Evolutionary conservation across 192 early-diverging fungal species (phyloP).

Genomic region (Haplosporangium gracile): DNA sequence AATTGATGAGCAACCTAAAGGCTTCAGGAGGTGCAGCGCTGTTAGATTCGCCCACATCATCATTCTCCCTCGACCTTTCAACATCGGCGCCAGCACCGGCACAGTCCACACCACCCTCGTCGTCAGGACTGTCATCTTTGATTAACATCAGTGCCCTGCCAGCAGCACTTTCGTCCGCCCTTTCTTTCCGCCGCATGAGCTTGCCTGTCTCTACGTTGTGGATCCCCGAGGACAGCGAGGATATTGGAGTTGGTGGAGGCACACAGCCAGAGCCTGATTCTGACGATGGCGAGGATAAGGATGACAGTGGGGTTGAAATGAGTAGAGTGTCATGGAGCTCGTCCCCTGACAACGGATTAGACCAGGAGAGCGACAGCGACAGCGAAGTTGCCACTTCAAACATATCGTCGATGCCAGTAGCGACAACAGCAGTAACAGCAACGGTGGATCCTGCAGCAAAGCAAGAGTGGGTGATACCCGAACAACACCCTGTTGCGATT

Average conservation of each 20-base stretch:
- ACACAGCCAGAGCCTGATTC: constrained; percentile 23
- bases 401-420: neutral
- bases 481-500: constrained; percentile 34
- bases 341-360: neutral
- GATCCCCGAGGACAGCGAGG: constrained; percentile 32
- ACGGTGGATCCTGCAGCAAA: neutral
- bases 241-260: constrained; percentile 40
- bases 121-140: constrained; percentile 35
- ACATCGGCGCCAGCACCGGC: neutral
- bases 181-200: constrained; percentile 40
- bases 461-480: constrained; percentile 18
- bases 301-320: neutral
- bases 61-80: neutral
- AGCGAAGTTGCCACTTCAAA: neutral
- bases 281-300: constrained; percentile 6
- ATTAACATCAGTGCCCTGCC: constrained; percentile 37
- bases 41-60: neutral
- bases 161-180: constrained; percentile 21
- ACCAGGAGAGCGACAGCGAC: neutral
- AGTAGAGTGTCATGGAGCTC: neutral
- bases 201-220: constrained; percentile 27
- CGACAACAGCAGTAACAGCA: neutral
- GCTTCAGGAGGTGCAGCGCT: neutral
- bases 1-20: neutral
- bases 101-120: neutral